Evolutionary conservation across 306 rosid genomes (phyloP).

Genomic region (Mimosa bimucronata): DNA sequence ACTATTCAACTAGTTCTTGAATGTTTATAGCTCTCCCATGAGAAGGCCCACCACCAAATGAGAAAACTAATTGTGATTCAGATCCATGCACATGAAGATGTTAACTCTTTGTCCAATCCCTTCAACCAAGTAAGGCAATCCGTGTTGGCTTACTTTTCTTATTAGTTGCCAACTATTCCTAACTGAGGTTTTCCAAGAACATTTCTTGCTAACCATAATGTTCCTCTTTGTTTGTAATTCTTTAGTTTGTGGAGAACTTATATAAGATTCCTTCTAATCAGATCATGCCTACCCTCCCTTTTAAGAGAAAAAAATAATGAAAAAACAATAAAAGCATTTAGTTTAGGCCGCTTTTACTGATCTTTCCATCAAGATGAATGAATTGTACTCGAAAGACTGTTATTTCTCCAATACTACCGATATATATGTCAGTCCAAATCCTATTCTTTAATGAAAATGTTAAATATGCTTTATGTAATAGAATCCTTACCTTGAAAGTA

Average conservation of each 20-base stretch:
- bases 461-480: not conserved
- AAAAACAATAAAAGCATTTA: not conserved
- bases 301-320: not conserved
- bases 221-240: not conserved
- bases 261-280: not conserved
- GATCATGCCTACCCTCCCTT: not conserved
- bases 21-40: not conserved
- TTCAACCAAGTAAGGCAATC: not conserved
- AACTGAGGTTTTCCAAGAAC: not conserved
- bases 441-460: not conserved
- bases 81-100: not conserved
- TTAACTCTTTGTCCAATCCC: not conserved
- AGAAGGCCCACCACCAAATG: not conserved
- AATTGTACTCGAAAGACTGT: not conserved
- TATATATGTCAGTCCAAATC: not conserved
- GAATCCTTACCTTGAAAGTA: not conserved
- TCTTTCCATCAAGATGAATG: not conserved
- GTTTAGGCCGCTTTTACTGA: not conserved
- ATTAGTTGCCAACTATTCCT: not conserved
- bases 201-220: not conserved
- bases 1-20: not conserved
- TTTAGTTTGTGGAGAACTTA: not conserved
- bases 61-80: not conserved
- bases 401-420: not conserved
- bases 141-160: not conserved